Evolutionary conservation across 129 eudicot species (phyloP), one percentile per base, ranked within the genome.

Genomic region (Gnaphalium uliginosum): DNA sequence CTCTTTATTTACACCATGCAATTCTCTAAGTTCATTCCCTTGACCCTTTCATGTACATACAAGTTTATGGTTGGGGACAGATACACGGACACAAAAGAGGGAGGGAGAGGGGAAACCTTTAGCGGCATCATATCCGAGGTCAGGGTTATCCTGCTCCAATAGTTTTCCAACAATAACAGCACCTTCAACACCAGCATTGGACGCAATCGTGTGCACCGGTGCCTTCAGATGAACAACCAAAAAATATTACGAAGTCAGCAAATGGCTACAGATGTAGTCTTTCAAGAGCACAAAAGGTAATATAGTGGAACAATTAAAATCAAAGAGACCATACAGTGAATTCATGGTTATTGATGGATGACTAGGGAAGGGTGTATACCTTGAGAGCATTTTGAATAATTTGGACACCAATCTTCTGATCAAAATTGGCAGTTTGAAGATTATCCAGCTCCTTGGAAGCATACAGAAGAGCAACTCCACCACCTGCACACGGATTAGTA

Each of bases 71-170:
- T 25, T n/a, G 62, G 66, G 1, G 50, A 8, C n/a, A 26, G 4
- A 29, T 32, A 33, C 35, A 39, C 37, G 9, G 46, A 29, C 37
- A 58, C 59, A 68, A 23, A 51, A 57, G 75, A 23, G 43, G 50
- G 72, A 53, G 6, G 22, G 65, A 15, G 61, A 66, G 73, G 26
- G 35, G 64, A 54, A 3, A 89, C 92, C 92, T 85, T 87, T 90
- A 50, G 96, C 92, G 17, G 96, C 96, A 78, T 90, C 96, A 74
- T 90, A 90, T 72, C 96, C 96, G 24, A 87, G 85, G 48, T 90
- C 96, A 6, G 84, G 85, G 65, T 87, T 75, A 23, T 90, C 92
- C 79, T 86, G 90, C 78, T 87, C 92, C 81, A 90, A 72, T 9
- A 90, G 83, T 69, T 90, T 90, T 33, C 96, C 92, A 70, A 87